phyloP scores from a whole-genome alignment of 805 yeast genomes.

The Kodamaea leandrae region DNA sequence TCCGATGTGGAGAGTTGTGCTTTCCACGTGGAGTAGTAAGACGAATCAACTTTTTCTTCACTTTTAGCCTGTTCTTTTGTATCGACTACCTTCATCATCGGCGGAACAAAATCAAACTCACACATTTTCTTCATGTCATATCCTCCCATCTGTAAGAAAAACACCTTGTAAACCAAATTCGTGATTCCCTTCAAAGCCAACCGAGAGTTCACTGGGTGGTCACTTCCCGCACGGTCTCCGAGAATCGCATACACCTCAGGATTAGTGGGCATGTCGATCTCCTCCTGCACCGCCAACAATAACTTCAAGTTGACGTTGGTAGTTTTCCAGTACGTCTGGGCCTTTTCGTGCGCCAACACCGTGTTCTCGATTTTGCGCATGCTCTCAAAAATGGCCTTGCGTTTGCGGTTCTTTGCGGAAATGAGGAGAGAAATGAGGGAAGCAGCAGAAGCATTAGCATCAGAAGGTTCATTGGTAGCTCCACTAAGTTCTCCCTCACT shows the following conservation, averaged over 20 bases:
- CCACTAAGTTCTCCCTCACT: background rate
- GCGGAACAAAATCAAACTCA: conserved; percentile 32
- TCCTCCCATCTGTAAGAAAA: conserved; percentile 42
- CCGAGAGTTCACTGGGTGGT: conserved; percentile 67
- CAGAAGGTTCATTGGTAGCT: conserved; percentile 20
- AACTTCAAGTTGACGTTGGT: conserved; percentile 48
- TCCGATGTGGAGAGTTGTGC: conserved; percentile 49
- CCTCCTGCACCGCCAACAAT: conserved; percentile 52
- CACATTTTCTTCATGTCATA: conserved; percentile 47
- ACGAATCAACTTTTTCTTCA: conserved; percentile 19
- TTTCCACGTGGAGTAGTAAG: conserved; percentile 43
- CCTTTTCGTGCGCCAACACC: conserved; percentile 25
- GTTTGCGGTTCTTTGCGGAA: conserved; percentile 61
- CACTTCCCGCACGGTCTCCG: conserved; percentile 47
- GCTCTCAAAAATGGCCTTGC: conserved; percentile 39
- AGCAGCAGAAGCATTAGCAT: conserved; percentile 45
- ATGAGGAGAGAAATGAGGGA: conserved; percentile 57
- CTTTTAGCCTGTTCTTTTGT: conserved; percentile 21
- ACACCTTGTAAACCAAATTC: conserved; percentile 43
- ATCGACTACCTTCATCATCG: conserved; percentile 41
- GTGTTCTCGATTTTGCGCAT: conserved; percentile 43
- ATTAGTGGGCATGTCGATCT: conserved; percentile 46
- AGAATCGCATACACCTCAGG: conserved; percentile 42
- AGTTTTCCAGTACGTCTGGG: conserved; percentile 55
- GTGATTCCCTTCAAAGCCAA: conserved; percentile 60